phyloP scores from a whole-genome alignment of 805 yeast genomes.

The Yamadazyma scolyti region DNA sequence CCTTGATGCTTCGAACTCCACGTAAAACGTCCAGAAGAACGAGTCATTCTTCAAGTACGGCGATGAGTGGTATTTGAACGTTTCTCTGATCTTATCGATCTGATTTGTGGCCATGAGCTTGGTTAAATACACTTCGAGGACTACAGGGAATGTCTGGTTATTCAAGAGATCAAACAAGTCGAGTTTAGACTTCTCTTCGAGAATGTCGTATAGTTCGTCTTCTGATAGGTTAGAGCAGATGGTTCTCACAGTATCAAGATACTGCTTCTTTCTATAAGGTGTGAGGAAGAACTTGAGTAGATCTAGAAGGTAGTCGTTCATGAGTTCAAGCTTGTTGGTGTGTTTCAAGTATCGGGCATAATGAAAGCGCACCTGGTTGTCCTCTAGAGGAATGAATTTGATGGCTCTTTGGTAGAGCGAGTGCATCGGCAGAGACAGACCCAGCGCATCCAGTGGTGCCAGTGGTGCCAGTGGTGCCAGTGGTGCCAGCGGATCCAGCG shows the following conservation, averaged over 20 bases:
- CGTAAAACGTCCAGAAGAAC: conserved; percentile 55
- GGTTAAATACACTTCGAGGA: too few relatives aligned
- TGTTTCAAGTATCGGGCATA: conserved; percentile 22
- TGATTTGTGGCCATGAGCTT: too few relatives aligned
- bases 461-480: too few relatives aligned
- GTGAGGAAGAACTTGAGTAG: conserved; percentile 20
- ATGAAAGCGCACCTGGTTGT: conserved; percentile 19
- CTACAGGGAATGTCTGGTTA: too few relatives aligned
- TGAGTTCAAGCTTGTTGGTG: conserved; percentile 14
- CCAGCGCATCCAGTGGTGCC: conserved; percentile 13
- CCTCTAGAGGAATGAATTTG: conserved; percentile 30
- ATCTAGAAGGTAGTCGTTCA: conserved; percentile 25
- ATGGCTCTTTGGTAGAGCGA: conserved; percentile 52
- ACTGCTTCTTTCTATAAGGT: too few relatives aligned
- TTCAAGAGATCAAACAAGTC: too few relatives aligned
- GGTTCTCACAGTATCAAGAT: too few relatives aligned
- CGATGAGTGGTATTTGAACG: conserved; percentile 28
- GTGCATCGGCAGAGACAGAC: conserved; percentile 27
- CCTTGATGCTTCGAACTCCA: conserved; percentile 48
- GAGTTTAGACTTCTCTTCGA: too few relatives aligned
- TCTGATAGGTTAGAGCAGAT: too few relatives aligned
- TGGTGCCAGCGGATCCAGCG: background rate
- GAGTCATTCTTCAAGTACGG: conserved; percentile 37
- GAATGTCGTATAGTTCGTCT: too few relatives aligned
- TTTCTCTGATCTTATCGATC: conserved; percentile 8